Evolutionary conservation across 164 flowering plant species (phyloP).

Genomic region (Kalanchoe fedtschenkoi): DNA sequence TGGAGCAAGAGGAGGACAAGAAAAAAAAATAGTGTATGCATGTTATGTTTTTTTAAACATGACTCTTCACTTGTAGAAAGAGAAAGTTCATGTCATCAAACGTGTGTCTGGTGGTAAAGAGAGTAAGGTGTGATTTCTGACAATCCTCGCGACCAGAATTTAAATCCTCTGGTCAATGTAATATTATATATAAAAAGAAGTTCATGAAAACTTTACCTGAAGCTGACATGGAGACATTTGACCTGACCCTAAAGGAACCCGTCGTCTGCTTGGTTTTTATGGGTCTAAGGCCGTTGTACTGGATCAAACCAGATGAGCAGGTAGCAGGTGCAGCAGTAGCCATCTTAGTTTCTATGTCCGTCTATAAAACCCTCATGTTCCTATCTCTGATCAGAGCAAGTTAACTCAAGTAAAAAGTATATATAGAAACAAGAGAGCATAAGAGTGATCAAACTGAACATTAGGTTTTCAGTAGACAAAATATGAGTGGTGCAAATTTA

Average conservation of each 20-base stretch:
- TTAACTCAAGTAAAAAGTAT: neutral
- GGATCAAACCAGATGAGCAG: neutral
- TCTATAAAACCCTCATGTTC: neutral
- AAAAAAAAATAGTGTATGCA: too few species aligned
- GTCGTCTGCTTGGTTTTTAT: neutral
- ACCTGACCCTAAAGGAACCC: neutral
- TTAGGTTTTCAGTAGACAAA: neutral
- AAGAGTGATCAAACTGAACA: conserved; percentile 3
- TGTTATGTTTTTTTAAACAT: too few species aligned
- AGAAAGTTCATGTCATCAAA: too few species aligned
- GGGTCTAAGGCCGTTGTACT: neutral
- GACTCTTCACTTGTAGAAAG: too few species aligned
- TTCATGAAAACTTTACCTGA: neutral
- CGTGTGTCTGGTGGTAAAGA: too few species aligned
- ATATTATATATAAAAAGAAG: neutral
- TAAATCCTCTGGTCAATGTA: neutral
- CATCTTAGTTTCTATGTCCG: neutral
- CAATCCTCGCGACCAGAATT: neutral
- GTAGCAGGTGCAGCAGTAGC: neutral
- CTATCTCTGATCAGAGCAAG: neutral
- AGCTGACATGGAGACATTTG: neutral
- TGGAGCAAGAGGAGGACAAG: too few species aligned
- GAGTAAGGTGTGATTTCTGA: too few species aligned
- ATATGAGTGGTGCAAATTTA: neutral
- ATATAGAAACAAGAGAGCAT: conserved; percentile 2